Base-by-base conservation (phyloP, 805 yeast genomes). In the Yarrowia porcina region DNA sequence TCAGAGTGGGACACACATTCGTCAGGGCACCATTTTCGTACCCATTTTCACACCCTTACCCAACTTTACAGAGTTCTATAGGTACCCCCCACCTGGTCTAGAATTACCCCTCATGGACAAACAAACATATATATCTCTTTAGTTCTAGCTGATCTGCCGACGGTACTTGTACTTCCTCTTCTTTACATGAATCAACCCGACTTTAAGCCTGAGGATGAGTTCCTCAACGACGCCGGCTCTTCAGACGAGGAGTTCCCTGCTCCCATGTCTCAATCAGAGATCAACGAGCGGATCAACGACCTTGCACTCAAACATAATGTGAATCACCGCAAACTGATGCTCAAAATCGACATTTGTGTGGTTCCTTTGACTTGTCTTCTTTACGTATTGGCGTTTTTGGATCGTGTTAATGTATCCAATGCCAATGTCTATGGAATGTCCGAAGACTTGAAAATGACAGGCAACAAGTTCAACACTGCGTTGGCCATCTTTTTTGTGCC, bases 391-490 rank as follows among this genome's bases (percentile, higher is more conserved):
- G 86, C 93, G 0, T 89, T 89, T 71, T 75, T 89, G 69, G 96
- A 89, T 72, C 79, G 96, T 72, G 92, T 89, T 63, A 89, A 89
- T 72, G 87, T 89, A 65, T 84, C 92, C 28, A 89, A 89, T 73
- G 96, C 96, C 9, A 83, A 84, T 65, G 81, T 86, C 63, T 88
- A 88, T 69, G 90, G 90, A 12, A 77, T 89, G 77, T 78, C 79
- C 17, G 73, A 69, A 1, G 88, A 84, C 64, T 73, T 89, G 33
- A 68, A 78, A 20, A 75, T 89, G 42, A 71, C 73, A 1, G 87
- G 87, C 10, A 78, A 79, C 67, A 85, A 87, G 69, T 87, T 79
- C 76, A 84, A 86, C 70, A 79, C 79, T 35, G 86, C 88, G 4
- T 77, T 88, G 67, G 84, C 89, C 6, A 81, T 87, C 10, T 87